Percentiles rank a stretch among this genome's conserved stretches.
Conservation (phyloP, 1,139 yeast species). For the Saccharomycopsis hybrid region DNA sequence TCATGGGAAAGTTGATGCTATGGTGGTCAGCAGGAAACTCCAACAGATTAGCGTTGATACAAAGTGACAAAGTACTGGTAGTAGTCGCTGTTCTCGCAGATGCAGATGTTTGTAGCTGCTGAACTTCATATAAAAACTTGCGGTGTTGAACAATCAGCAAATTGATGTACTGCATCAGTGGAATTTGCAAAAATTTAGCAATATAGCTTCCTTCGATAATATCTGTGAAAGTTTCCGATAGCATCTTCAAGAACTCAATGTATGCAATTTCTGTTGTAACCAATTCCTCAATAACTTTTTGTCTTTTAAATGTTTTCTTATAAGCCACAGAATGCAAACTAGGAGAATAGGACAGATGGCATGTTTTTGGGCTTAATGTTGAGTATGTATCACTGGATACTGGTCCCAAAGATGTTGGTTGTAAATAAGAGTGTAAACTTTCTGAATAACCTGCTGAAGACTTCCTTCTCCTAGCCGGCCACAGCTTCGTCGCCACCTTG, state of each 20-base stretch:
- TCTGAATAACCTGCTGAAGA: too few relatives aligned
- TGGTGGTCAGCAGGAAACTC: too few relatives aligned
- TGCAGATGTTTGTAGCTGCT: not conserved
- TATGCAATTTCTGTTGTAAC: constrained; percentile 42
- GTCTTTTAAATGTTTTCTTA: constrained; percentile 29
- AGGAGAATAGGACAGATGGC: constrained; percentile 13
- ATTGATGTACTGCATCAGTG: constrained; percentile 4
- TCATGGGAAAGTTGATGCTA: too few relatives aligned
- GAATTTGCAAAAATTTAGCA: not conserved
- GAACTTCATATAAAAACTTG: constrained; percentile 6
- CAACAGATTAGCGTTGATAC: too few relatives aligned
- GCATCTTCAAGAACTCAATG: constrained; percentile 36
- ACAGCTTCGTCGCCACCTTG: too few relatives aligned
- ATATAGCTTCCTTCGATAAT: constrained; percentile 1
- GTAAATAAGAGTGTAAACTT: too few relatives aligned
- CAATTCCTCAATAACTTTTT: constrained; percentile 40
- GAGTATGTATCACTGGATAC: not conserved
- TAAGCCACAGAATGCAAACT: constrained; percentile 21
- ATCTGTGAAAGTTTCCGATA: constrained; percentile 27
- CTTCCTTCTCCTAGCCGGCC: too few relatives aligned
- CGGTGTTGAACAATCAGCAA: constrained; percentile 9
- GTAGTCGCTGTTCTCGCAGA: too few relatives aligned
- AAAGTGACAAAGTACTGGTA: too few relatives aligned
- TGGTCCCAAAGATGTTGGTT: too few relatives aligned
- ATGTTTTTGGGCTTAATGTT: constrained; percentile 9